A percentile compares a stretch with the other conserved stretches of the same genome.
Conservation (phyloP, 306 rosid genomes). For the Rubus parviflorus region DNA sequence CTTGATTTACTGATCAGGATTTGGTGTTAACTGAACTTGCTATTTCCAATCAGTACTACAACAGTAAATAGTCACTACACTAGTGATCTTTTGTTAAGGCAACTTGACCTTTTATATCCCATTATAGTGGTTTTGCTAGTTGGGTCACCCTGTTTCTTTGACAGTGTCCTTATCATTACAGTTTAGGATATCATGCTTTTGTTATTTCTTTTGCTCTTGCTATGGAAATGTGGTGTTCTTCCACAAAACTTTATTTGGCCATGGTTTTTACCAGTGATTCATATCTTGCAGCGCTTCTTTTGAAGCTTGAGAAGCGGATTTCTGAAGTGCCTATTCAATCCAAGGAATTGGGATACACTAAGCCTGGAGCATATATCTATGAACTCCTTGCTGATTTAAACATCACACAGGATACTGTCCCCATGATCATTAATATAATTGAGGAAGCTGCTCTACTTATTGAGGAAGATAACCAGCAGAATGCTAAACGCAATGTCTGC, state of each 20-base stretch:
- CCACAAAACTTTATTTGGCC: neutral
- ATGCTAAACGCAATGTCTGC: conserved; percentile 52
- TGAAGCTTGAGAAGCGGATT: conserved; percentile 88
- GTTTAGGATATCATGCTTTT: conserved; percentile 23
- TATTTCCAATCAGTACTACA: conserved; percentile 22
- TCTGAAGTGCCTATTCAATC: conserved; percentile 82
- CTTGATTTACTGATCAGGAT: conserved; percentile 10
- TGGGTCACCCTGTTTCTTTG: conserved; percentile 12
- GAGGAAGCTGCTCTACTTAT: conserved; percentile 65
- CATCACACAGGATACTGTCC: conserved; percentile 60
- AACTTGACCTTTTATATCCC: conserved; percentile 12
- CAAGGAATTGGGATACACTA: conserved; percentile 84
- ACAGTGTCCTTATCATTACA: conserved; percentile 5
- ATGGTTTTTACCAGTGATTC: conserved; percentile 20
- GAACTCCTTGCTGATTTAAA: conserved; percentile 81
- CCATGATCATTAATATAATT: conserved; percentile 51
- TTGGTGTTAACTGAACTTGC: conserved; percentile 23
- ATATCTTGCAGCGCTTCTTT: conserved; percentile 75
- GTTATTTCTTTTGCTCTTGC: conserved; percentile 17
- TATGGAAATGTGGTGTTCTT: conserved; percentile 20
- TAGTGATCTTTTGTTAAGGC: conserved; percentile 10
- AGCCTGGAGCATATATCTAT: conserved; percentile 81
- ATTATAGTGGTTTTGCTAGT: conserved; percentile 26
- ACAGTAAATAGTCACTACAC: conserved; percentile 20
- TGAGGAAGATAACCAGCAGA: conserved; percentile 77